A percentile compares a stretch with the other conserved stretches of the same genome.
These are phyloP conservation scores for Leccinum ochraceum DNA, from an alignment of 768 basidiomycete species.

Conservation along the genomic window DNA sequence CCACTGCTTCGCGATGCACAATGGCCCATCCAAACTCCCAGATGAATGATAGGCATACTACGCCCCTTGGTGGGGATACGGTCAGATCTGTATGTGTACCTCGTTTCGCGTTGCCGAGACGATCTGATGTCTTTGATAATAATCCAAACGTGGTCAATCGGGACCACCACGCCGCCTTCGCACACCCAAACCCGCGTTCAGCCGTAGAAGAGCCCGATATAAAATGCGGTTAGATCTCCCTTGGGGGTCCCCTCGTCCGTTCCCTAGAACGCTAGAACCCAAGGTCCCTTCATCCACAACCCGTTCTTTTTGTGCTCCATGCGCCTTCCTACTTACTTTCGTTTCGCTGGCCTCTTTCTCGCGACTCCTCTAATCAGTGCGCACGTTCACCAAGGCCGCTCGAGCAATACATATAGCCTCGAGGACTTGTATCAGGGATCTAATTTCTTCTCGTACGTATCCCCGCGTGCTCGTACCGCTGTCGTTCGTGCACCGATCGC, in stretches of 20 bases:
- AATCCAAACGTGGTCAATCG: background rate
- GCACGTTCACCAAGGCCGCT: background rate
- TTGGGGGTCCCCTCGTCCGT: background rate
- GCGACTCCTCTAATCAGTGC: conserved; percentile 30
- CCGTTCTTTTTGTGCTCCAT: background rate
- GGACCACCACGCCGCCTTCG: background rate
- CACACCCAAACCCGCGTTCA: background rate
- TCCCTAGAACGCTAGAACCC: background rate
- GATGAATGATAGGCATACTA: background rate
- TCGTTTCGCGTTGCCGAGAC: background rate
- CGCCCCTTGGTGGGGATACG: background rate
- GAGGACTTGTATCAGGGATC: conserved; percentile 42
- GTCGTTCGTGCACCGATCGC: conserved; percentile 2
- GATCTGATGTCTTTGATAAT: background rate
- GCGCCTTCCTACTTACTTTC: conserved; percentile 21
- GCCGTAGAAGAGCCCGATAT: conserved; percentile 1
- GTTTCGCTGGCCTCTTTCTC: conserved; percentile 27
- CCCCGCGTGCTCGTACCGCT: background rate
- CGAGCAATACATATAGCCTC: conserved; percentile 33
- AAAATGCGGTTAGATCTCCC: conserved; percentile 1
- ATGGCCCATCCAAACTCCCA: background rate
- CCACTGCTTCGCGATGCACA: background rate
- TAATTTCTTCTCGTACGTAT: conserved; percentile 55
- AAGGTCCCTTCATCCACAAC: background rate
- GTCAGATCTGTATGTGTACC: background rate